Evolutionary conservation across 305 asterid genomes (phyloP).

Genomic region (Fraxinus dipetala): DNA sequence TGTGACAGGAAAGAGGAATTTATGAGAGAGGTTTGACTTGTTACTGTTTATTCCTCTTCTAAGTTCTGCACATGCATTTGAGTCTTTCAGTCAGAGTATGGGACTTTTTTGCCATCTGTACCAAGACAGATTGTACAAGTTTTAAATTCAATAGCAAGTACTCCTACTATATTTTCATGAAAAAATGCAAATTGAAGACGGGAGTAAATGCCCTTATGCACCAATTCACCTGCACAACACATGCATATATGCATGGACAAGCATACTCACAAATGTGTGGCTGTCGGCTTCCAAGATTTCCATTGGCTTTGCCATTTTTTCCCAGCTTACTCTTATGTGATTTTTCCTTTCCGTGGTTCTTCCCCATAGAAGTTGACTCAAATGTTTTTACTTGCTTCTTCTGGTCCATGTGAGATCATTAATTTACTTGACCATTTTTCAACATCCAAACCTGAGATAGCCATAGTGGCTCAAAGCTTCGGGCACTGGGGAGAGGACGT

Average conservation of each 20-base stretch:
- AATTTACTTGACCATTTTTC: not conserved
- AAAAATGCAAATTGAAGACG: not conserved
- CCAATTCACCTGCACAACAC: not conserved
- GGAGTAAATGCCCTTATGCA: not conserved
- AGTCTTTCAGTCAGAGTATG: conserved; percentile 3
- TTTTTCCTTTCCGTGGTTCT: not conserved
- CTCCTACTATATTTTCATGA: not conserved
- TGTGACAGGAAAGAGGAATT: conserved; percentile 65
- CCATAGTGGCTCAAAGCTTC: not conserved
- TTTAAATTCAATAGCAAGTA: not conserved
- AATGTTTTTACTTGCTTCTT: not conserved
- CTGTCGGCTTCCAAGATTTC: not conserved
- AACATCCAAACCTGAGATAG: conserved; percentile 7
- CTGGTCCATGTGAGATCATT: not conserved
- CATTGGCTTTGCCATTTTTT: not conserved
- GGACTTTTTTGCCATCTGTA: not conserved
- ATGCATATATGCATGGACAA: not conserved
- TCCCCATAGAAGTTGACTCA: not conserved
- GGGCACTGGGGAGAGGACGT: not conserved
- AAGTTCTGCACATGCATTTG: conserved; percentile 1
- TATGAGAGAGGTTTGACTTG: conserved; percentile 63
- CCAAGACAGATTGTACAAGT: not conserved
- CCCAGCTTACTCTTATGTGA: not conserved
- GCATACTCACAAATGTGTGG: not conserved
- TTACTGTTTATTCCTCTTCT: conserved; percentile 10